These are phyloP conservation scores for Neurospora sp. DNA, from an alignment of 495 filamentous ascomycete genomes.

Conservation along the genomic window DNA sequence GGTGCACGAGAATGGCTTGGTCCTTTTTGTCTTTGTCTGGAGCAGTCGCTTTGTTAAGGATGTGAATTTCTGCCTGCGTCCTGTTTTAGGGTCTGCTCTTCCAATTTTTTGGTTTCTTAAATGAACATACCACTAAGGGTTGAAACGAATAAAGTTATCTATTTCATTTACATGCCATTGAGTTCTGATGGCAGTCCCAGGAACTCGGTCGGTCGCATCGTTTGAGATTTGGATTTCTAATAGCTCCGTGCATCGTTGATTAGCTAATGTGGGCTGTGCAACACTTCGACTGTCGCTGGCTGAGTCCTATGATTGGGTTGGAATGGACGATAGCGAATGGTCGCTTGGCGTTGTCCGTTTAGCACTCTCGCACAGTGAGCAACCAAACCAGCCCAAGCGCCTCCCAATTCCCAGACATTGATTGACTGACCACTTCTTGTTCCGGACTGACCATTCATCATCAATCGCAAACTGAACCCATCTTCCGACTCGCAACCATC, in stretches of 20 bases:
- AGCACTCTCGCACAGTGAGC: not conserved
- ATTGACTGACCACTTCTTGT: not conserved
- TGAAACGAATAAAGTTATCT: not conserved
- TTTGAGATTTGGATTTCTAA: not conserved
- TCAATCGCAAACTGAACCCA: not conserved
- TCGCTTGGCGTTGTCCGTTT: not conserved
- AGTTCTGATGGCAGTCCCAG: not conserved
- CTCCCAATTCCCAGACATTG: not conserved
- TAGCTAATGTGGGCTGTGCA: not conserved
- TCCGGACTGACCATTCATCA: not conserved
- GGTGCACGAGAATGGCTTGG: not conserved
- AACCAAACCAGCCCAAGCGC: not conserved
- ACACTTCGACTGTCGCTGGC: not conserved
- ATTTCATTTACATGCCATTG: not conserved
- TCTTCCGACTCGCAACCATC: not conserved
- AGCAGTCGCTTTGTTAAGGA: not conserved
- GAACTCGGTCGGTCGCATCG: not conserved
- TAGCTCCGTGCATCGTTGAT: not conserved
- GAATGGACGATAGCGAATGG: not conserved
- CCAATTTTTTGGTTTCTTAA: not conserved
- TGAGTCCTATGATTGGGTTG: not conserved
- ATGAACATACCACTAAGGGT: not conserved
- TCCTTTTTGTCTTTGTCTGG: not conserved
- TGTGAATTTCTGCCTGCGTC: not conserved
- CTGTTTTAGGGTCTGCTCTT: not conserved